Base-by-base conservation (phyloP, 2,329 filamentous ascomycete species). In the Magnaporthiopsis incrustans region DNA sequence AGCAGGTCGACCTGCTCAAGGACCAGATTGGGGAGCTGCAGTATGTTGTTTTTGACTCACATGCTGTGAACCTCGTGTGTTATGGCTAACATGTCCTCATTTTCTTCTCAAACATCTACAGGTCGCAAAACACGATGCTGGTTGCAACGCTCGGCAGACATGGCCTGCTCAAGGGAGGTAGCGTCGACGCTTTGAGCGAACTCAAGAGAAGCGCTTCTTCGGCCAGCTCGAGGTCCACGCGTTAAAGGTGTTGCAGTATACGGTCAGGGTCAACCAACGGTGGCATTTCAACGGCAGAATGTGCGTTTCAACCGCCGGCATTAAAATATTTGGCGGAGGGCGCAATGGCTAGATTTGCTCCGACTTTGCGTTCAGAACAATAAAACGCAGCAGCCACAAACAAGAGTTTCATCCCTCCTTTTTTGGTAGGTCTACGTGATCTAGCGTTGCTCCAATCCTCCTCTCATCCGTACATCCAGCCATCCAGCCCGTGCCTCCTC, bases 11-110 rank as follows among this genome's bases (percentile, higher is more conserved):
- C 63, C 76, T 85, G 30, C 74, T 88, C n/a, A 79, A 78, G 65
- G 74, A 73, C 15, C 81, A 84, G 69, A 79, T 86, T 1, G 82
- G 84, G 8, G 80, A 85, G 69, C 72, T 88, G 59, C 85, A 88
- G 75, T 53, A 10, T 10, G 44, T 53, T 25, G 2, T n/a, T 53
- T 6, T 44, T 18, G 11, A 35, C 11, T 35, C 12, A 14, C 4
- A 3, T 33, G n/a, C n/a, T n/a, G n/a, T n/a, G n/a, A n/a, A n/a
- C n/a, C 32, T 33, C 32, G 32, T 33, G 4, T 10, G 32, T 10
- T 10, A 7, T n/a, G 15, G 44, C 44, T 53, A 5, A 53, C n/a
- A n/a, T 11, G 22, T 22, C 1, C 2, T 6, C 15, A 2, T n/a
- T 50, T 1, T n/a, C 22, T 53, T n/a, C 0, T 53, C 44, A 22